Evolutionary conservation across 2,329 filamentous ascomycete species (phyloP), one percentile per base, ranked within the genome.

Genomic region (Colletotrichum shisoi): DNA sequence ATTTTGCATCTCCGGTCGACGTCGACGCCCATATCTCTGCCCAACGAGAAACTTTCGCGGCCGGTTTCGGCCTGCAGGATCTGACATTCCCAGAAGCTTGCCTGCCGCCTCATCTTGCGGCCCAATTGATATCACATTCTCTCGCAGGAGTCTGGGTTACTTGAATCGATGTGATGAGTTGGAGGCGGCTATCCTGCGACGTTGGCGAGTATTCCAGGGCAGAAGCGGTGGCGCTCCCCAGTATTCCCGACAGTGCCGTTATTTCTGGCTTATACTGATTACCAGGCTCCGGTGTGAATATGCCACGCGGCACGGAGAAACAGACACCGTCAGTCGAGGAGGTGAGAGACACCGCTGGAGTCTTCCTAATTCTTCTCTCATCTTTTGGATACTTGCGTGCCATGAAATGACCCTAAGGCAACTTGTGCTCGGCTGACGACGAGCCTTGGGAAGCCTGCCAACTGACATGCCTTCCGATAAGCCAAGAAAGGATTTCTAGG

Each of bases 1-100:
- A 56, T 46, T 57, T 56, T 42, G 65, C 54, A 64, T 65, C 61
- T 68, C 65, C 65, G 61, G 61, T 39, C 46, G 37, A 45, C 61
- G 37, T 64, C 39, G 46, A 51, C n/a, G 12, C 44, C 52, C 42
- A 51, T 67, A 45, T 64, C 61, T 64, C 42, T 51, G 15, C 27
- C 48, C 44, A 59, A 54, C 1, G 19, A 34, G 40, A 54, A n/a
- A n/a, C 4, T 21, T 31, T 8, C n/a, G 51, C 49, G 63, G 31
- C 37, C 37, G 27, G 19, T 51, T 31, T 51, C 37, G 44, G 37
- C 44, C 19, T 27, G 3, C 27, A 9, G 21, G 11, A 37, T n/a
- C 9, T 34, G 13, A 46, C 31, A 27, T 44, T 53, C 31, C 6
- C 15, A 53, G 13, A 3, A n/a, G 34, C 49, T 39, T n/a, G 40